Evolutionary conservation across 441 rosid species (phyloP).

Genomic region (Syzygium malaccense): DNA sequence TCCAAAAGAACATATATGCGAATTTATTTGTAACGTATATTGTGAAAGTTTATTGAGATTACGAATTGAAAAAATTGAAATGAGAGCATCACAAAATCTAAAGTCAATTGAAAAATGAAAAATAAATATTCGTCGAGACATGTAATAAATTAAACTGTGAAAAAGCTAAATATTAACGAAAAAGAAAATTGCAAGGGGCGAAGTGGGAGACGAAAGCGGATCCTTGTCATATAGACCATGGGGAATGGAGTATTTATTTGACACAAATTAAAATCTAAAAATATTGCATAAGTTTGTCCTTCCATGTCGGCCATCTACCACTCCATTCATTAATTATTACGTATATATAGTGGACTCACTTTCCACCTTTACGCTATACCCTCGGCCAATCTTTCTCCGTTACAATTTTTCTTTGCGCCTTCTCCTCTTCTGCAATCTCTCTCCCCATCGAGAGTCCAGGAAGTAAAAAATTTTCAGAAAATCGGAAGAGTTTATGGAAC

Average conservation of each 20-base stretch:
- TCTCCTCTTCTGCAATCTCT: not conserved
- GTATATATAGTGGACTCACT: not conserved
- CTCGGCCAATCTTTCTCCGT: not conserved
- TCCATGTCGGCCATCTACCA: not conserved
- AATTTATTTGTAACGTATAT: too few species aligned
- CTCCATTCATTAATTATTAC: too few species aligned
- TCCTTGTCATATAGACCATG: too few species aligned
- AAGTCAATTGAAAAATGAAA: not conserved
- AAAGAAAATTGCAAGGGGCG: too few species aligned
- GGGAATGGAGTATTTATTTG: not conserved
- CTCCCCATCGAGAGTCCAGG: not conserved
- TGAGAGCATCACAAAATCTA: not conserved
- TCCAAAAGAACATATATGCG: not conserved
- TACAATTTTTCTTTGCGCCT: not conserved
- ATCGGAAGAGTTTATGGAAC: not conserved
- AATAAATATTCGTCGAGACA: too few species aligned
- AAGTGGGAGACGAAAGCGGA: not conserved
- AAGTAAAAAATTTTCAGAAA: not conserved
- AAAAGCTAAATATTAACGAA: too few species aligned
- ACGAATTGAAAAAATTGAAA: too few species aligned
- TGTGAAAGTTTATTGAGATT: not conserved
- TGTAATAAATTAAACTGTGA: not conserved
- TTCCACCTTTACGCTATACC: not conserved
- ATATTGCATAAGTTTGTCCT: not conserved
- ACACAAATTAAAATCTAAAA: too few species aligned